phyloP scores from a whole-genome alignment of 192 early-diverging fungal species.

The Jimgerdemannia flammicorona region DNA sequence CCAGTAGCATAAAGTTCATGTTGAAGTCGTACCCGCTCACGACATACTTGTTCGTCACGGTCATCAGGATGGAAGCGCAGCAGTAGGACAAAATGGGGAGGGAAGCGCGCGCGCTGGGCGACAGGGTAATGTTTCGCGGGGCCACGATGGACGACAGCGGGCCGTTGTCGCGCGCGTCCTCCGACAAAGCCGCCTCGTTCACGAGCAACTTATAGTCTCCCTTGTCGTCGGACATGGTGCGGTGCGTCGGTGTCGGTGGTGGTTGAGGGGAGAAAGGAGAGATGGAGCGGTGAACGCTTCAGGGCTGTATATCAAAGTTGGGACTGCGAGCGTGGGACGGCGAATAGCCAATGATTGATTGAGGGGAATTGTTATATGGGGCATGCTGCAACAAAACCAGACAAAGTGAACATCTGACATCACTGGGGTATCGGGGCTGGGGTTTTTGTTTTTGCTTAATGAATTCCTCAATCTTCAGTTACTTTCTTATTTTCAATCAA shows the following conservation, averaged over 20 bases:
- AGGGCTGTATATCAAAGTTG: not conserved
- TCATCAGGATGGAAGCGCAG: conserved; percentile 84
- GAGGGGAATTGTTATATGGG: too few species aligned
- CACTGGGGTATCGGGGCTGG: too few species aligned
- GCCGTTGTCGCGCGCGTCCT: not conserved
- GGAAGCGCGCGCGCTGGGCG: conserved; percentile 33
- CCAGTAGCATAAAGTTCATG: conserved; percentile 81
- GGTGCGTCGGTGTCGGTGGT: not conserved
- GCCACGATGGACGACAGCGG: conserved; percentile 12
- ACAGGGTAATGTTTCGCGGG: conserved; percentile 21
- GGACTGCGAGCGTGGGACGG: too few species aligned
- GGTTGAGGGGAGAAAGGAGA: not conserved
- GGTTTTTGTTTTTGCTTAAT: too few species aligned
- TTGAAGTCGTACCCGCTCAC: conserved; percentile 78
- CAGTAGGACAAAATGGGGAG: conserved; percentile 87
- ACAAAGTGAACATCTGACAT: too few species aligned
- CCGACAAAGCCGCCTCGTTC: not conserved
- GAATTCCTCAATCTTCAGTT: too few species aligned
- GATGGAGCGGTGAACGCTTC: not conserved
- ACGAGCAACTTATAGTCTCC: not conserved
- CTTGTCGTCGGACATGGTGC: conserved; percentile 3
- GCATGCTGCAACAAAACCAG: too few species aligned
- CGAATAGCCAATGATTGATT: too few species aligned
- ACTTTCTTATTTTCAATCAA: too few species aligned
- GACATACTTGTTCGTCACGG: conserved; percentile 86